Percentiles rank a stretch among this genome's conserved stretches.
Evolutionary conservation across 1,284 basidiomycete species (phyloP).

Genomic region (Sporisorium graminicola): DNA sequence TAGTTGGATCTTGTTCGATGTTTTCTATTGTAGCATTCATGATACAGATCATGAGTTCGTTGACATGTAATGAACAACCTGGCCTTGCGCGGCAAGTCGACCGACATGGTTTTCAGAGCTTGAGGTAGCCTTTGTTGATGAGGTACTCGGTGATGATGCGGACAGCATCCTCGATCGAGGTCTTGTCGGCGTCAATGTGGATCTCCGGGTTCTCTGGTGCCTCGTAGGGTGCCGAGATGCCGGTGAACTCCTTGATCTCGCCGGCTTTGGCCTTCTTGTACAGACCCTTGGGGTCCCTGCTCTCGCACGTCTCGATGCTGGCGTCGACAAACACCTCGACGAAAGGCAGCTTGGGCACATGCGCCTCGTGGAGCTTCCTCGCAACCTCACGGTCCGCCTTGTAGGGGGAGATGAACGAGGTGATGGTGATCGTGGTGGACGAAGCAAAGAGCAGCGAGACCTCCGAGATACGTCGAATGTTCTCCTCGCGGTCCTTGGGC

Average conservation of each 20-base stretch:
- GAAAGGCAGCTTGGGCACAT: constrained; percentile 80
- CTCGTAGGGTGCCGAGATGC: constrained; percentile 97
- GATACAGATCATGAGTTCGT: too few species aligned
- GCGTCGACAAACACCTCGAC: constrained; percentile 94
- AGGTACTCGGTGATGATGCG: constrained; percentile 87
- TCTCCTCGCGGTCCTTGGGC: constrained; percentile 93
- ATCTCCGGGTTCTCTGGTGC: constrained; percentile 87
- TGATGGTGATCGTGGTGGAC: constrained; percentile 85
- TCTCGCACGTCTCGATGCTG: constrained; percentile 86
- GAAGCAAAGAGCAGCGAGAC: constrained; percentile 95
- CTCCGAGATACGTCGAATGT: constrained; percentile 97
- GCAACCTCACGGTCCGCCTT: constrained; percentile 86
- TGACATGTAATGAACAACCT: too few species aligned
- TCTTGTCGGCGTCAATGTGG: constrained; percentile 89
- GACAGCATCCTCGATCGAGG: constrained; percentile 83
- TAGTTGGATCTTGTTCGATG: too few species aligned
- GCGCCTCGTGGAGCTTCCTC: constrained; percentile 79
- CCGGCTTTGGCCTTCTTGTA: constrained; percentile 97
- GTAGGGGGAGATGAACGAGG: constrained; percentile 98
- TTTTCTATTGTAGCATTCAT: too few species aligned
- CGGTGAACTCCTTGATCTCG: constrained; percentile 98
- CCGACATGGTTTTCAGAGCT: constrained; percentile 19
- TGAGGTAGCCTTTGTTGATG: constrained; percentile 72
- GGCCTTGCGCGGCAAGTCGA: too few species aligned
- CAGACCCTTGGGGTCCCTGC: constrained; percentile 94